Evolutionary conservation across 805 yeast genomes (phyloP).

Genomic region (Wickerhamomyces bovis): DNA sequence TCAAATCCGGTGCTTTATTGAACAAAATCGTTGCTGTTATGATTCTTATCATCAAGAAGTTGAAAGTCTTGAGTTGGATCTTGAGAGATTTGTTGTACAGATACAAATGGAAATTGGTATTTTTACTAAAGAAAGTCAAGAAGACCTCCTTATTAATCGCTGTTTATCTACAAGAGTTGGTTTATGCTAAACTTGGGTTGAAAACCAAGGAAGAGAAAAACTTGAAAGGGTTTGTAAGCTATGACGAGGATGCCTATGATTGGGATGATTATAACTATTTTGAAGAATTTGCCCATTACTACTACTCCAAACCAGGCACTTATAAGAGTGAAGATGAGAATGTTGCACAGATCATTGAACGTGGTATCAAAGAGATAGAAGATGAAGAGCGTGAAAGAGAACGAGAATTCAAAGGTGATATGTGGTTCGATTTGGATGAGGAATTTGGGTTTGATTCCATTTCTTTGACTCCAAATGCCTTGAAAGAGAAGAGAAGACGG

Average conservation of each 20-base stretch:
- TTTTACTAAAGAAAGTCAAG: constrained; percentile 7
- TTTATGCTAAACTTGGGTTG: constrained; percentile 14
- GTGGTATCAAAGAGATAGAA: neutral
- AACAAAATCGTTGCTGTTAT: constrained; percentile 10
- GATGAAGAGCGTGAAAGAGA: neutral
- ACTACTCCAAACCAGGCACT: constrained; percentile 5
- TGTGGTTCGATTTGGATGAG: constrained; percentile 14
- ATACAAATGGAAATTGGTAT: constrained; percentile 19
- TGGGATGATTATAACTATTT: constrained; percentile 18
- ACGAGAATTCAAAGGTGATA: neutral
- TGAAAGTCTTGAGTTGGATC: constrained; percentile 17
- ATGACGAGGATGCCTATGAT: constrained; percentile 9
- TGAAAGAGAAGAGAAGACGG: neutral
- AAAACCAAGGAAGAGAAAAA: constrained; percentile 8
- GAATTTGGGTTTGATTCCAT: constrained; percentile 18
- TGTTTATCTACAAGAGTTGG: constrained; percentile 10
- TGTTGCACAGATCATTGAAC: constrained; percentile 2
- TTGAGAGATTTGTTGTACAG: constrained; percentile 18
- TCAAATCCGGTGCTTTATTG: constrained; percentile 10
- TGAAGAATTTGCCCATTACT: constrained; percentile 12
- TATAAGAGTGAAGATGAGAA: constrained; percentile 5
- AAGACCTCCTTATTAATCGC: constrained; percentile 11
- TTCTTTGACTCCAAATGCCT: neutral
- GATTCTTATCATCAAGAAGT: constrained; percentile 12
- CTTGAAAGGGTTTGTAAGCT: constrained; percentile 5